A percentile compares a stretch with the other conserved stretches of the same genome.
phyloP scores from a whole-genome alignment of 2,329 filamentous ascomycete species.

The Sphaerulina musiva region DNA sequence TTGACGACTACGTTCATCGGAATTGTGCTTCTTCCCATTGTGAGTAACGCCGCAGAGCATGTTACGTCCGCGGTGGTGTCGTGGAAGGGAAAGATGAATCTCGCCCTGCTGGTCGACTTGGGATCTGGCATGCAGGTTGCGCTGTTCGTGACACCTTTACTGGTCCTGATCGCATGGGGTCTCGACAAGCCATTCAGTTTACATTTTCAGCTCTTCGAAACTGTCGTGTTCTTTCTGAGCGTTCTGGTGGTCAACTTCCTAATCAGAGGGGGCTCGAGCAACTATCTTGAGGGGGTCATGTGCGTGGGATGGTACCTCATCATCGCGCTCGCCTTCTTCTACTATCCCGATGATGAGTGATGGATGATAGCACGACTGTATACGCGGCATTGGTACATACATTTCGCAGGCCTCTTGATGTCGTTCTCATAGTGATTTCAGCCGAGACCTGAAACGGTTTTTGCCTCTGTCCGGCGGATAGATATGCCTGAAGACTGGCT shows the following conservation, averaged over 20 bases:
- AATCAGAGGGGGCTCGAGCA: slow-evolving; percentile 74
- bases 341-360: slow-evolving; percentile 42
- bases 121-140: slow-evolving; percentile 51
- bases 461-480: background rate
- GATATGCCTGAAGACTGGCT: slow-evolving; percentile 2
- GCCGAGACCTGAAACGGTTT: too few relatives aligned
- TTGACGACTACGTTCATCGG: slow-evolving; percentile 53
- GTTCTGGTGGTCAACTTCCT: slow-evolving; percentile 83
- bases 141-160: slow-evolving; percentile 51
- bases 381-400: background rate
- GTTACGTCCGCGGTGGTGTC: slow-evolving; percentile 51
- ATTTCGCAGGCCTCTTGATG: background rate
- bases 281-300: slow-evolving; percentile 73
- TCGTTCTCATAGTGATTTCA: too few relatives aligned
- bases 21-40: slow-evolving; percentile 50
- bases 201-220: slow-evolving; percentile 85
- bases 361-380: background rate
- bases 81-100: slow-evolving; percentile 52
- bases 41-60: slow-evolving; percentile 52
- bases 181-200: slow-evolving; percentile 53
- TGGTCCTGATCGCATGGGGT: slow-evolving; percentile 52
- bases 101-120: slow-evolving; percentile 50
- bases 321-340: slow-evolving; percentile 54
- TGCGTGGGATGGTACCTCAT: slow-evolving; percentile 50
- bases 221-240: slow-evolving; percentile 73